Evolutionary conservation across 352 stramenopile species (phyloP), one percentile per base, ranked within the genome.

Genomic region (Peronosclerospora sorghi): DNA sequence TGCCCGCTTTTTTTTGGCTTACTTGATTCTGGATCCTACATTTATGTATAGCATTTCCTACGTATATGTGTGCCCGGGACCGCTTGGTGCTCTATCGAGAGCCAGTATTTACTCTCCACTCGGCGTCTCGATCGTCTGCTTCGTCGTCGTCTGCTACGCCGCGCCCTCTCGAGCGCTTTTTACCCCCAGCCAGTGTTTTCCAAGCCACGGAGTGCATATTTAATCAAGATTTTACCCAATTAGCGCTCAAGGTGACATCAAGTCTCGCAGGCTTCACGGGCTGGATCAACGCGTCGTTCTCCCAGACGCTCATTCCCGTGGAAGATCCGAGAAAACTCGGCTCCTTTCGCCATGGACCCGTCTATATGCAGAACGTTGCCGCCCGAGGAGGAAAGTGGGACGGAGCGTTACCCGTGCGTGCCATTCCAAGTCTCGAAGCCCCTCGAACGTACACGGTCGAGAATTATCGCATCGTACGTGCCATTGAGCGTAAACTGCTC

Each of bases 291-390:
- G 56, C 65, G 4, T 84, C 68, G 26, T 85, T 75, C 27, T 29
- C 59, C 26, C 68, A 80, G 24, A 55, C 49, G 18, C 48, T 83
- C 5, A 44, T 68, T 17, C 51, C 69, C 13, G 75, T 87, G 2
- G 72, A 87, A 36, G 67, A 83, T 24, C 72, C 72, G 24, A 58
- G 45, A 1, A 27, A 39, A 10, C 2, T 54, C 0, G 50, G 30
- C 3, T 65, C 32, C 14, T 70, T 74, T 28, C 39, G 20, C 0
- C 48, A 63, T 40, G 61, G 58, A 13, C 67, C 58, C 0, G 38
- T 77, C 13, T 77, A 81, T 28, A 41, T 86, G 37, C 76, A 88
- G 40, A 88, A 88, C 44, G 69, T 88, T 14, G 73, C 76, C 3
- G 47, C 57, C 8, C 59, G 59, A 20, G 43, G 49, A 14, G 71